These are phyloP conservation scores for Pichia sp. DNA, from an alignment of 1,139 yeast genomes.

Conservation along the genomic window DNA sequence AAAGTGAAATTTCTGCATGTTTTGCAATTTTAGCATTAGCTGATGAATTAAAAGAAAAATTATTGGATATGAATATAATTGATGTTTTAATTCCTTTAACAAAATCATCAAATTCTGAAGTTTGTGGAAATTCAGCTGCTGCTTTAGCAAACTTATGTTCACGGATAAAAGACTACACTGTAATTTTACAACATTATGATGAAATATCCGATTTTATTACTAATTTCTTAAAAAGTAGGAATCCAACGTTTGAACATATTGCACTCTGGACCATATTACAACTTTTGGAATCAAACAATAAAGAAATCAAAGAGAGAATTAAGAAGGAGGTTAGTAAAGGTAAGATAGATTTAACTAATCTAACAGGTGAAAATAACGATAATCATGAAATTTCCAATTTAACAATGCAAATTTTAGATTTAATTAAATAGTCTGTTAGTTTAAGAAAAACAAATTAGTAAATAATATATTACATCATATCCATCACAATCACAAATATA, in stretches of 20 bases:
- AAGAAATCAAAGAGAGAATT: conserved; percentile 57
- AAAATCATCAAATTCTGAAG: conserved; percentile 82
- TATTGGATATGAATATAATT: conserved; percentile 78
- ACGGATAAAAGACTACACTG: conserved; percentile 75
- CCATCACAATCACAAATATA: no score
- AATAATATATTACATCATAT: neutral
- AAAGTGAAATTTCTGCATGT: conserved; percentile 94
- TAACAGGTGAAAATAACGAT: conserved; percentile 40
- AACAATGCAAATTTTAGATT: conserved; percentile 66
- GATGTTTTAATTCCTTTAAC: conserved; percentile 91
- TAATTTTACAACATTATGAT: conserved; percentile 80
- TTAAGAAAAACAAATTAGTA: no score
- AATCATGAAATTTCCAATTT: conserved; percentile 60
- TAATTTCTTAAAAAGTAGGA: conserved; percentile 74
- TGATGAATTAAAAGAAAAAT: conserved; percentile 83
- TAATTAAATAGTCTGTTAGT: conserved; percentile 22
- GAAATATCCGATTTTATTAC: conserved; percentile 83
- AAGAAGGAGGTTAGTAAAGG: conserved; percentile 38
- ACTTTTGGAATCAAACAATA: conserved; percentile 79
- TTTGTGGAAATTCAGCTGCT: conserved; percentile 97
- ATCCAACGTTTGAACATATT: conserved; percentile 96
- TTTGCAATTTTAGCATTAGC: conserved; percentile 95
- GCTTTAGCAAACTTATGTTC: conserved; percentile 95
- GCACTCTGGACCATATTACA: conserved; percentile 97
- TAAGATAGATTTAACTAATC: conserved; percentile 28